Base-by-base conservation (phyloP, 2,329 filamentous ascomycete genomes). In the Scedosporium minutisporum region DNA sequence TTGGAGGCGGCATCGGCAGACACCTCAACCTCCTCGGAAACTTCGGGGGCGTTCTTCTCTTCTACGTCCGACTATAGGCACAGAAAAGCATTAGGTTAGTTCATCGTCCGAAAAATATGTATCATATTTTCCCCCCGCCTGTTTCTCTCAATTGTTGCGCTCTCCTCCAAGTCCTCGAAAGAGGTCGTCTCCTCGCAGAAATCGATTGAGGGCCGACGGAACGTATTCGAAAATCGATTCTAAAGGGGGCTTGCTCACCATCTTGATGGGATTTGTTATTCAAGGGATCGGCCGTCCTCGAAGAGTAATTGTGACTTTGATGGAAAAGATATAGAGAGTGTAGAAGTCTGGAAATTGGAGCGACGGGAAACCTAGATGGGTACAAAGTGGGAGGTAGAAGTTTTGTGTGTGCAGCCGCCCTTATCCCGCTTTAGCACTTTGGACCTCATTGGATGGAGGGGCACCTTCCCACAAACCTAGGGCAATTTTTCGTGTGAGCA, bases 41-140 rank as follows among this genome's bases (percentile, higher is more conserved):
- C 92, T 77, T 90, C 89, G 81, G 90, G 88, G 80, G 88, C 87
- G 80, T 86, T 89, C 81, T 88, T 92, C 89, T 97, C 93, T 97
- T 97, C 95, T 97, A 93, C 93, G 92, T 97, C 93, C 92, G 93
- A 97, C 95, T 97, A 71, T 67, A 63, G 64, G 23, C 21, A 23
- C 18, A 14, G 6, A 48, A 41, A 27, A 38, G 33, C 33, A 38
- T 38, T 14, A 14, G 16, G 61, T 66, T 66, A 67, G 66, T 57
- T 12, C n/a, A 58, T 60, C 25, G 18, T n/a, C 29, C 14, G 38
- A 16, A n/a, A 27, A 6, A 16, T 27, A n/a, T n/a, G 14, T 2
- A 29, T 25, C 6, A 16, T 23, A 23, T 25, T n/a, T 57, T 6
- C 16, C 12, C 14, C 21, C 53, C 53, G 33, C 33, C 33, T 3